phyloP scores from a whole-genome alignment of 257 asterid species.

The Handroanthus guayacan region DNA sequence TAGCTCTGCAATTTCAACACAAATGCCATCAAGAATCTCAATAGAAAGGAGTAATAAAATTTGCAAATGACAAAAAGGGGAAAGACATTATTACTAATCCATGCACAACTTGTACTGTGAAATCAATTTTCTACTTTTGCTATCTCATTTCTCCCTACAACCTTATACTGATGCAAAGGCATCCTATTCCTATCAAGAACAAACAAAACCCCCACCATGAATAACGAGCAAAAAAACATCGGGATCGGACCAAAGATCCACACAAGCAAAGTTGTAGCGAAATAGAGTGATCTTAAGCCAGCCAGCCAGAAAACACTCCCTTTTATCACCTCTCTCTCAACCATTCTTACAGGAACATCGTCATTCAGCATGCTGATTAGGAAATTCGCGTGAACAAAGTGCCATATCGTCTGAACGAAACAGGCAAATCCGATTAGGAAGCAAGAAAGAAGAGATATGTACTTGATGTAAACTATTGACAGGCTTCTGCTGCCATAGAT shows the following conservation, averaged over 20 bases:
- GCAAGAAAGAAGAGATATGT: constrained; percentile 58
- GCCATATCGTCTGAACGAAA: constrained; percentile 57
- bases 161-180: constrained; percentile 44
- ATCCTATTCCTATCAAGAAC: constrained; percentile 53
- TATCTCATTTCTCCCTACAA: no score
- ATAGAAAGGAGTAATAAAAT: no score
- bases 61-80: no score
- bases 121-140: no score
- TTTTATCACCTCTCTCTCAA: constrained; percentile 56
- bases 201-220: constrained; percentile 52
- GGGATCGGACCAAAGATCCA: constrained; percentile 86
- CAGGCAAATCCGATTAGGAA: constrained; percentile 65
- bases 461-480: constrained; percentile 52
- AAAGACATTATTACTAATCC: no score
- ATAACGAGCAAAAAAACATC: constrained; percentile 56
- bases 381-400: constrained; percentile 58
- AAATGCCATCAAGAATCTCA: no score
- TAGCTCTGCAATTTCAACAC: no score
- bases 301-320: constrained; percentile 60
- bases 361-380: constrained; percentile 70
- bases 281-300: constrained; percentile 61
- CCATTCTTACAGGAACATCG: constrained; percentile 42
- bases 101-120: no score
- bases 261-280: constrained; percentile 53
- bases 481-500: constrained; percentile 59